phyloP scores from a whole-genome alignment of 805 yeast genomes.

The Yarrowia sp. region DNA sequence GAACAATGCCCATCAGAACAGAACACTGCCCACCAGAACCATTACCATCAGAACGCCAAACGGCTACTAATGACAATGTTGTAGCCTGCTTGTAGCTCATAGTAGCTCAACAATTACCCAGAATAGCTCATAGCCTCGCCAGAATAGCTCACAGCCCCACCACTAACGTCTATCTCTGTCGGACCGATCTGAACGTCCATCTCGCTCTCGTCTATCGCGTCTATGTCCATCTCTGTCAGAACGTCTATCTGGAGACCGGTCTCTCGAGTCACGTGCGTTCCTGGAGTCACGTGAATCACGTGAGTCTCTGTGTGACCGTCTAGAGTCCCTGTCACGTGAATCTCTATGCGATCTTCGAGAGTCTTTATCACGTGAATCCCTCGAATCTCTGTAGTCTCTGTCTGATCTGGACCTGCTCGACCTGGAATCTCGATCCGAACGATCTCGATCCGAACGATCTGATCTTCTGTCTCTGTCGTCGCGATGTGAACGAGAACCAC shows the following conservation, averaged over 20 bases:
- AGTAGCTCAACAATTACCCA: no score
- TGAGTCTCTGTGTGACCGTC: conserved; percentile 3
- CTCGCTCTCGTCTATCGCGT: neutral
- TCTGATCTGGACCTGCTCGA: neutral
- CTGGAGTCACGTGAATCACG: conserved; percentile 2
- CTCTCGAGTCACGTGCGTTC: neutral
- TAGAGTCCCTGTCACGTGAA: conserved; percentile 2
- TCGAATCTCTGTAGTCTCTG: neutral
- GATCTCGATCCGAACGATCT: neutral
- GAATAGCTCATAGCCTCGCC: no score
- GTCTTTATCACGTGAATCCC: neutral
- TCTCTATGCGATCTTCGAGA: neutral
- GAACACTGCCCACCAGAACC: no score
- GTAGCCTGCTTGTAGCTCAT: no score
- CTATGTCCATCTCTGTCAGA: conserved; percentile 15
- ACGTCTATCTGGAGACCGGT: conserved; percentile 11
- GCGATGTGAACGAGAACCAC: neutral
- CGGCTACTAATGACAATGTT: no score
- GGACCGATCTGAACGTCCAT: neutral
- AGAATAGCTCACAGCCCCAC: no score
- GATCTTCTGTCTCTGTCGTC: conserved; percentile 11
- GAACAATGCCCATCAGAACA: no score
- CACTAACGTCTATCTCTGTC: neutral
- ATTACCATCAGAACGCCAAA: no score
- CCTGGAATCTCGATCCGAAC: neutral